phyloP scores from a whole-genome alignment of 2,329 filamentous ascomycete genomes.

The Arthroderma sp. region DNA sequence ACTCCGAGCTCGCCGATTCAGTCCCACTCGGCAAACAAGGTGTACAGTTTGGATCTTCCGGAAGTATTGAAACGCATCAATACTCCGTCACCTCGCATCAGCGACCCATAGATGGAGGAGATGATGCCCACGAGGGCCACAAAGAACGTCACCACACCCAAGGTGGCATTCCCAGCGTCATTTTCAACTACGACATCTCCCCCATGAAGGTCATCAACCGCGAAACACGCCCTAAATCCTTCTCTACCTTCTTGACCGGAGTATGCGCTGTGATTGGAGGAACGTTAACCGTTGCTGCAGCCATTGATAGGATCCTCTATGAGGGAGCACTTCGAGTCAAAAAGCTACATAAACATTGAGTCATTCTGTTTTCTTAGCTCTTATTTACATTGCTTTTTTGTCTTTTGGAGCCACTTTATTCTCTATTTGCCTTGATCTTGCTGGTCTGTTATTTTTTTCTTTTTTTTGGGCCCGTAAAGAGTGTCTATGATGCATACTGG shows the following conservation, averaged over 20 bases:
- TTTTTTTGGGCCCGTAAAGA: neutral
- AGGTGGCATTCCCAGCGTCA: slow-evolving; percentile 90
- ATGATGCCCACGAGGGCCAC: slow-evolving; percentile 76
- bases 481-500: neutral
- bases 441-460: neutral
- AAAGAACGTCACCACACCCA: slow-evolving; percentile 79
- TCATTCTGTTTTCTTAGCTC: neutral
- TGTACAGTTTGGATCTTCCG: slow-evolving; percentile 49
- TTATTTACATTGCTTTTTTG: slow-evolving; percentile 1
- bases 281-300: slow-evolving; percentile 88
- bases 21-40: slow-evolving; percentile 57
- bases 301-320: slow-evolving; percentile 79
- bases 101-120: slow-evolving; percentile 70
- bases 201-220: slow-evolving; percentile 99
- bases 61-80: slow-evolving; percentile 92
- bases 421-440: neutral
- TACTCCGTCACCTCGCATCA: slow-evolving; percentile 97
- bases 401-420: neutral
- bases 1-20: slow-evolving; percentile 36
- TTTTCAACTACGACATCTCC: slow-evolving; percentile 98
- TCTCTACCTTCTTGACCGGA: slow-evolving; percentile 83
- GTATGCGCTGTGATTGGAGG: slow-evolving; percentile 91
- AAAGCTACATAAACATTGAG: slow-evolving; percentile 60
- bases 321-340: slow-evolving; percentile 74
- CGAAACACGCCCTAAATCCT: slow-evolving; percentile 76